Evolutionary conservation across 1,284 basidiomycete genomes (phyloP).

Genomic region (Boletus semigastroideus): DNA sequence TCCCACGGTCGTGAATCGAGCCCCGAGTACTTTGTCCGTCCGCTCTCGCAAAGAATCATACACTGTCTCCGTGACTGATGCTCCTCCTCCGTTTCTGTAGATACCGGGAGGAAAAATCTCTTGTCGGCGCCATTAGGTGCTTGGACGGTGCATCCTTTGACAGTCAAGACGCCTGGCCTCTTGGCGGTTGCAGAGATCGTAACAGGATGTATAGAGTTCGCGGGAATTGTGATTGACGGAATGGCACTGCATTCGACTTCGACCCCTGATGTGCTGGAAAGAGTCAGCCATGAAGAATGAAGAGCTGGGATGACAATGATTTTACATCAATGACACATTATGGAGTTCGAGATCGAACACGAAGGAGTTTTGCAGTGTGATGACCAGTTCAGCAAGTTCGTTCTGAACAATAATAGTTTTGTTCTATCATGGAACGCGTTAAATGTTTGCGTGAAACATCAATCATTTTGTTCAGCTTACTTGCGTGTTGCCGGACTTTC

Average conservation of each 20-base stretch:
- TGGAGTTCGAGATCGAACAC: constrained; percentile 88
- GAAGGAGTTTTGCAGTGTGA: constrained; percentile 90
- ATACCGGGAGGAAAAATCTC: constrained; percentile 77
- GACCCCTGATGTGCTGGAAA: constrained; percentile 75
- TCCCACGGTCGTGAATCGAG: constrained; percentile 66
- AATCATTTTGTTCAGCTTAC: constrained; percentile 39
- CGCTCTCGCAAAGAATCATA: constrained; percentile 60
- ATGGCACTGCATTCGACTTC: constrained; percentile 65
- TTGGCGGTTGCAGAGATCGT: constrained; percentile 70
- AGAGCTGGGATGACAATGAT: neutral
- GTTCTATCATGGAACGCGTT: constrained; percentile 36
- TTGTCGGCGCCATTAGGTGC: constrained; percentile 71
- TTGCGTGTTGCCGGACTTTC: constrained; percentile 57
- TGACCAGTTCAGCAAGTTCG: constrained; percentile 78
- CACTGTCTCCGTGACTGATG: constrained; percentile 55
- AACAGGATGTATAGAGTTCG: constrained; percentile 73
- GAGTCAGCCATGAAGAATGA: constrained; percentile 3
- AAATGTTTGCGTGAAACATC: constrained; percentile 6
- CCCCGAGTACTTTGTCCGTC: constrained; percentile 69
- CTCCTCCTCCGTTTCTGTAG: constrained; percentile 72
- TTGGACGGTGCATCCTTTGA: constrained; percentile 80
- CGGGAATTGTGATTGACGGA: constrained; percentile 61
- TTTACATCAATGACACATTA: constrained; percentile 77
- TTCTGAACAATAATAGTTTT: constrained; percentile 77
- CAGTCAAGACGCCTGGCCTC: constrained; percentile 62